Evolutionary conservation across 2,329 filamentous ascomycete genomes (phyloP).

Genomic region (Colletotrichum magnum): DNA sequence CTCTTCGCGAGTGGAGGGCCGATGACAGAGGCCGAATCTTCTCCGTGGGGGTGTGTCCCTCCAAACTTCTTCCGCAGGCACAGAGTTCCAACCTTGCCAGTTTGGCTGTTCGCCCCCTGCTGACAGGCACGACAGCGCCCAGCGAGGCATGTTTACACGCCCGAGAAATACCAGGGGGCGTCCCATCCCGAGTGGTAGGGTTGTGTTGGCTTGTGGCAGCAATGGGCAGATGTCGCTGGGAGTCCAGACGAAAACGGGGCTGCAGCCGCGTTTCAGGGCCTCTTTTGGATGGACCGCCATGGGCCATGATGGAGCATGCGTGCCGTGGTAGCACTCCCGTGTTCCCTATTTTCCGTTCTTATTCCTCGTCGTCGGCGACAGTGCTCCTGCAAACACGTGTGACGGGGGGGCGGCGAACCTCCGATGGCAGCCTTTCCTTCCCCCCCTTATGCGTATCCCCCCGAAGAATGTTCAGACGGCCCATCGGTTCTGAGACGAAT

Average conservation of each 20-base stretch:
- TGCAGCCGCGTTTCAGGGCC: conserved; percentile 32
- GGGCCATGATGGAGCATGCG: conserved; percentile 1
- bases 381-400: too few species aligned
- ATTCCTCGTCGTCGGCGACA: too few species aligned
- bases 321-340: not conserved
- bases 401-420: conserved; percentile 20
- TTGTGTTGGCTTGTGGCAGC: conserved; percentile 16
- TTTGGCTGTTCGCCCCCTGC: not conserved
- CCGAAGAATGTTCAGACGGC: conserved; percentile 21
- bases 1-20: conserved; percentile 9
- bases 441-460: too few species aligned
- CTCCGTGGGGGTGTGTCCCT: conserved; percentile 13
- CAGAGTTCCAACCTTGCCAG: not conserved
- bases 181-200: conserved; percentile 4
- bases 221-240: conserved; percentile 28
- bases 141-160: conserved; percentile 14
- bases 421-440: conserved; percentile 27
- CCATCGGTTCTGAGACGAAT: conserved; percentile 34
- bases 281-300: conserved; percentile 24
- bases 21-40: conserved; percentile 2
- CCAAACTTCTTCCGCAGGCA: not conserved
- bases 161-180: conserved; percentile 15
- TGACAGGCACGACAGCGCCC: not conserved
- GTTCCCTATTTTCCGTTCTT: not conserved
- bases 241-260: conserved; percentile 40